Percentiles rank a stretch among this genome's conserved stretches.
phyloP scores from a whole-genome alignment of 2,329 filamentous ascomycete genomes.

The Ploettnerulaceae sp. region DNA sequence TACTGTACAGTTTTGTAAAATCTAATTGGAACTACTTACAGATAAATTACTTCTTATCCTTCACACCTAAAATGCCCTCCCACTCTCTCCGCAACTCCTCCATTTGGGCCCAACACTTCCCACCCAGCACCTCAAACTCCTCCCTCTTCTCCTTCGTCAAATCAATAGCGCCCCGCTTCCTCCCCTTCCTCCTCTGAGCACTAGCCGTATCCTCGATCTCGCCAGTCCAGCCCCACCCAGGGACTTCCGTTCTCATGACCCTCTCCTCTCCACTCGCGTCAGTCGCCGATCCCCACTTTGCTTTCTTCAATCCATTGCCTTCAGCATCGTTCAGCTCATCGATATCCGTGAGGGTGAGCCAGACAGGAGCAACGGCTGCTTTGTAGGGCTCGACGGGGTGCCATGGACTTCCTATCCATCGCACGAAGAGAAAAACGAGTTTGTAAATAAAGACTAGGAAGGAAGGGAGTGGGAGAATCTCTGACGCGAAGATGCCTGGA shows the following conservation, averaged over 20 bases:
- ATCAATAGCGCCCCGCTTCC: slow-evolving; percentile 54
- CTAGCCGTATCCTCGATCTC: slow-evolving; percentile 41
- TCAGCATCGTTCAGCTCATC: slow-evolving; percentile 54
- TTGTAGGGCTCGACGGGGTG: slow-evolving; percentile 72
- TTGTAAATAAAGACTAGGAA: slow-evolving; percentile 68
- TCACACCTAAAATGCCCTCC: slow-evolving; percentile 42
- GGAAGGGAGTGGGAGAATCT: slow-evolving; percentile 69
- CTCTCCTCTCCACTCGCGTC: slow-evolving; percentile 52
- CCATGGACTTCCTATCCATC: slow-evolving; percentile 83
- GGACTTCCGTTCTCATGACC: slow-evolving; percentile 74
- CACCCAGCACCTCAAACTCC: slow-evolving; percentile 59
- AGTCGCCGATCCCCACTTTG: slow-evolving; percentile 82
- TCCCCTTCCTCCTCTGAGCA: slow-evolving; percentile 49
- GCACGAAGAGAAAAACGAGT: slow-evolving; percentile 62
- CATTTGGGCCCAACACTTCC: slow-evolving; percentile 62
- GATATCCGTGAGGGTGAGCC: slow-evolving; percentile 67
- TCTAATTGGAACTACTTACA: no score
- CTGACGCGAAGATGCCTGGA: slow-evolving; percentile 80
- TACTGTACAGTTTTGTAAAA: no score
- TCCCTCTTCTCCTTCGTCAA: slow-evolving; percentile 55
- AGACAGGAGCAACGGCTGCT: slow-evolving; percentile 71
- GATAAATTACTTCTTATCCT: slow-evolving; percentile 3
- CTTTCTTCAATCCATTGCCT: slow-evolving; percentile 43
- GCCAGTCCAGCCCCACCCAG: slow-evolving; percentile 77
- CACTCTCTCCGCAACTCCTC: slow-evolving; percentile 64